phyloP scores from a whole-genome alignment of 164 flowering plant genomes.

The Vitis rotundifolia region DNA sequence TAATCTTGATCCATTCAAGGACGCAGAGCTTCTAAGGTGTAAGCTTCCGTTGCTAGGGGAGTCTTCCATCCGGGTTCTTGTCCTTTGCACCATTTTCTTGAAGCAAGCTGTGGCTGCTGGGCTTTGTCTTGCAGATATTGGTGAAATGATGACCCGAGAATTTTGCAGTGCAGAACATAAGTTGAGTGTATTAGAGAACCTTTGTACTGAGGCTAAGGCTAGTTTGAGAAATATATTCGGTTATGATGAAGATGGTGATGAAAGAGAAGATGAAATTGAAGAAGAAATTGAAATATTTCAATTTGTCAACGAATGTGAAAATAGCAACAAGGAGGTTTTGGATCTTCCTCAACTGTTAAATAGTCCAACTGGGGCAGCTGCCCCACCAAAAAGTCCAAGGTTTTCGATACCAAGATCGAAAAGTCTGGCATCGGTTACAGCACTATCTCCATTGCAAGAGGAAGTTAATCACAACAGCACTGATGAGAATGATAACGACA shows the following conservation, averaged over 20 bases:
- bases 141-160: constrained; percentile 80
- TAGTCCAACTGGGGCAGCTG: constrained; percentile 17
- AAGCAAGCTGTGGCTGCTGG: constrained; percentile 61
- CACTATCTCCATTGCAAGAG: constrained; percentile 17
- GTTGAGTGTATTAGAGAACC: constrained; percentile 54
- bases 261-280: constrained; percentile 4
- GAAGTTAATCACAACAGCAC: constrained; percentile 11
- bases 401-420: constrained; percentile 21
- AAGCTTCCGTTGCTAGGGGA: constrained; percentile 64
- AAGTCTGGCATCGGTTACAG: constrained; percentile 11
- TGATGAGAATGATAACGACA: background rate
- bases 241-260: constrained; percentile 5
- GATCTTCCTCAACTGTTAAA: constrained; percentile 21
- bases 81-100: constrained; percentile 74
- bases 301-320: constrained; percentile 41
- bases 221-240: constrained; percentile 4
- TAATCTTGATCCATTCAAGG: constrained; percentile 66
- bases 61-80: constrained; percentile 61
- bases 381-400: constrained; percentile 39
- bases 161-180: constrained; percentile 49
- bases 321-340: constrained; percentile 1
- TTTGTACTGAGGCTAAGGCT: constrained; percentile 55
- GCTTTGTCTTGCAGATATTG: constrained; percentile 72
- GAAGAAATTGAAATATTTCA: constrained; percentile 32
- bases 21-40: constrained; percentile 58